Evolutionary conservation across 2,329 filamentous ascomycete species (phyloP).

Genomic region (Aspergillus sp.): DNA sequence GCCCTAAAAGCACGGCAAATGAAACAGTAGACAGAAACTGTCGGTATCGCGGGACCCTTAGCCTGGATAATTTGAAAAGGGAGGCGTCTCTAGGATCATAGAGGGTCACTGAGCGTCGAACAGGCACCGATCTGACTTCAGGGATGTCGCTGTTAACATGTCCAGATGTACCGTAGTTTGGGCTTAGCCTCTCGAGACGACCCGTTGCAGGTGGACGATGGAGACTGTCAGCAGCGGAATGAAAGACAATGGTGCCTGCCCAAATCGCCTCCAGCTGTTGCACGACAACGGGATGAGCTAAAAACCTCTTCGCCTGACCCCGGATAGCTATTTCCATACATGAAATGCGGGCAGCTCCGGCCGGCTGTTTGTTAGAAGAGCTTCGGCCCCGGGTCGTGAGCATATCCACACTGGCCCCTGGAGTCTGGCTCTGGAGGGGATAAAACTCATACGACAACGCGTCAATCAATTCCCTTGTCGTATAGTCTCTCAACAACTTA

Average conservation of each 20-base stretch:
- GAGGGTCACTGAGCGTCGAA: conserved; percentile 67
- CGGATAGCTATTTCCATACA: conserved; percentile 89
- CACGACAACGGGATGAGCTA: conserved; percentile 84
- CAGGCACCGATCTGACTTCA: conserved; percentile 8
- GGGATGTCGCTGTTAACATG: conserved; percentile 5
- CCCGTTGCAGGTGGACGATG: conserved; percentile 53
- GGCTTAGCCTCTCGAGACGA: conserved; percentile 11
- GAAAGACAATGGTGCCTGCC: conserved; percentile 92
- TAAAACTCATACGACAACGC: conserved; percentile 92
- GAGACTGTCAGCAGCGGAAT: conserved; percentile 75
- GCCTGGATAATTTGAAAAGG: conserved; percentile 78
- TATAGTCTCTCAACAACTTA: conserved; percentile 81
- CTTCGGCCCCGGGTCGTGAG: conserved; percentile 30
- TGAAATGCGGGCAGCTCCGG: conserved; percentile 67
- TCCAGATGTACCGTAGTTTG: conserved; percentile 20
- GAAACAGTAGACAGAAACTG: conserved; percentile 85
- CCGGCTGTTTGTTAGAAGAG: conserved; percentile 37
- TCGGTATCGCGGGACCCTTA: conserved; percentile 84
- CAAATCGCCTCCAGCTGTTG: conserved; percentile 96
- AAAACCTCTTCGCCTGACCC: conserved; percentile 83
- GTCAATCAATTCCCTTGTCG: conserved; percentile 82
- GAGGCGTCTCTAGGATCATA: conserved; percentile 90
- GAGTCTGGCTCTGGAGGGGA: conserved; percentile 71
- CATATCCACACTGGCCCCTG: conserved; percentile 30
- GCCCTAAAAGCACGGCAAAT: conserved; percentile 70